Percentiles rank a stretch among this genome's conserved stretches.
Evolutionary conservation across 2,329 filamentous ascomycete species (phyloP).

Genomic region (Thermoascus crustaceus): DNA sequence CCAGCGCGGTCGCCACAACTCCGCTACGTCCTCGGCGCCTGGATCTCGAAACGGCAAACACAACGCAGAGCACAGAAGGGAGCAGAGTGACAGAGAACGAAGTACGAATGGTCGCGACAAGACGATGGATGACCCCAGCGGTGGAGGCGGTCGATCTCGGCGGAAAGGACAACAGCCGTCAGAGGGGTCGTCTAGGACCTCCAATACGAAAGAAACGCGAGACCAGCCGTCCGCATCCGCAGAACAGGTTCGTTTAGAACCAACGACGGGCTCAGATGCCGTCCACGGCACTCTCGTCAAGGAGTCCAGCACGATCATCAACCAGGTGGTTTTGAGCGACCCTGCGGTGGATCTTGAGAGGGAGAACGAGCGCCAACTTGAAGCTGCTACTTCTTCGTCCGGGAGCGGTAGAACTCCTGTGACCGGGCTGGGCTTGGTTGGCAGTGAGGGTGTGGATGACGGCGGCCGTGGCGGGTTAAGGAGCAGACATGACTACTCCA

Average conservation of each 20-base stretch:
- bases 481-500: constrained; percentile 52
- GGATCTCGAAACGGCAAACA: constrained; percentile 34
- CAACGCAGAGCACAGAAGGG: constrained; percentile 28
- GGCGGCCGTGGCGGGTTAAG: constrained; percentile 26
- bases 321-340: constrained; percentile 67
- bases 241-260: constrained; percentile 22
- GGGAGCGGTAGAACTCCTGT: constrained; percentile 38
- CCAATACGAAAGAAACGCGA: constrained; percentile 34
- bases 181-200: constrained; percentile 39
- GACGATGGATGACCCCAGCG: constrained; percentile 29
- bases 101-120: constrained; percentile 36
- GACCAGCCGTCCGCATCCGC: constrained; percentile 28
- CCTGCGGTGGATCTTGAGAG: constrained; percentile 65
- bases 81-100: constrained; percentile 24
- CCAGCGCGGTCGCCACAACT: constrained; percentile 40
- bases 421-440: constrained; percentile 42
- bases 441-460: constrained; percentile 44
- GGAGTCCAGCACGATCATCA: constrained; percentile 72
- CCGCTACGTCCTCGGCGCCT: constrained; percentile 30
- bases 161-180: constrained; percentile 39
- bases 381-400: constrained; percentile 43
- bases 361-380: constrained; percentile 60
- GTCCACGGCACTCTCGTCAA: constrained; percentile 56
- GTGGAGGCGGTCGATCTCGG: constrained; percentile 36
- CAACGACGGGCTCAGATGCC: constrained; percentile 47